A percentile compares a stretch with the other conserved stretches of the same genome.
These are phyloP conservation scores for Fusarium napiforme DNA, from an alignment of 2,329 filamentous ascomycete species.

Conservation along the genomic window DNA sequence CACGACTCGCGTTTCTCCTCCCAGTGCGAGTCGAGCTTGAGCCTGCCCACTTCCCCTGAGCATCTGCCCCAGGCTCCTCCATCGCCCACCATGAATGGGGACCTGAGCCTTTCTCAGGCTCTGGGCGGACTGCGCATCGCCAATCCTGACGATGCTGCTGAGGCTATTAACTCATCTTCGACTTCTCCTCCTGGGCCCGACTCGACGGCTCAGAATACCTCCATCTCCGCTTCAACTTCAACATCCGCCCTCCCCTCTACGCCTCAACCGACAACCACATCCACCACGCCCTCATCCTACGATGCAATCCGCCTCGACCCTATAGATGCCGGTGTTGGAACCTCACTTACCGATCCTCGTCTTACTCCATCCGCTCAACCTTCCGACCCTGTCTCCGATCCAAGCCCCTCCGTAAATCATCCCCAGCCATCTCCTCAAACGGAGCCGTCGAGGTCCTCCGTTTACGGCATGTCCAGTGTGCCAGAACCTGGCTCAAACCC, in stretches of 20 bases:
- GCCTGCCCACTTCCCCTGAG: conserved; percentile 41
- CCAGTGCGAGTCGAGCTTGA: conserved; percentile 34
- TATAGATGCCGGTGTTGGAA: conserved; percentile 36
- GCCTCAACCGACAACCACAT: conserved; percentile 33
- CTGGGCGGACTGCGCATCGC: conserved; percentile 95
- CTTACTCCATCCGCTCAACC: conserved; percentile 24
- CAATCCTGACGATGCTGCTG: conserved; percentile 83
- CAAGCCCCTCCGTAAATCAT: conserved; percentile 17
- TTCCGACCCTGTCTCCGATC: conserved; percentile 28
- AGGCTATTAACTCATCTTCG: conserved; percentile 45
- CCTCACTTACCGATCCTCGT: conserved; percentile 39
- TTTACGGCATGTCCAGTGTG: conserved; percentile 65
- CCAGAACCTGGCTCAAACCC: conserved; percentile 70
- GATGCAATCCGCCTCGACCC: conserved; percentile 43
- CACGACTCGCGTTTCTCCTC: conserved; percentile 38
- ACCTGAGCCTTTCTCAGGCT: conserved; percentile 90
- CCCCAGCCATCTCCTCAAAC: conserved; percentile 32
- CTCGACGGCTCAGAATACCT: conserved; percentile 22
- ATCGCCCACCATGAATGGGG: conserved; percentile 79
- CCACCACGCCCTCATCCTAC: conserved; percentile 32
- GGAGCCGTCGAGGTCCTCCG: conserved; percentile 56
- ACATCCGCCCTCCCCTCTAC: conserved; percentile 24
- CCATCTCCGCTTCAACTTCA: conserved; percentile 28
- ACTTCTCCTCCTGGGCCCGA: conserved; percentile 41
- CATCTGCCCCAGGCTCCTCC: conserved; percentile 39